Conservation (phyloP, 2,329 filamentous ascomycete genomes). For the Geoglossum cookeanum region DNA sequence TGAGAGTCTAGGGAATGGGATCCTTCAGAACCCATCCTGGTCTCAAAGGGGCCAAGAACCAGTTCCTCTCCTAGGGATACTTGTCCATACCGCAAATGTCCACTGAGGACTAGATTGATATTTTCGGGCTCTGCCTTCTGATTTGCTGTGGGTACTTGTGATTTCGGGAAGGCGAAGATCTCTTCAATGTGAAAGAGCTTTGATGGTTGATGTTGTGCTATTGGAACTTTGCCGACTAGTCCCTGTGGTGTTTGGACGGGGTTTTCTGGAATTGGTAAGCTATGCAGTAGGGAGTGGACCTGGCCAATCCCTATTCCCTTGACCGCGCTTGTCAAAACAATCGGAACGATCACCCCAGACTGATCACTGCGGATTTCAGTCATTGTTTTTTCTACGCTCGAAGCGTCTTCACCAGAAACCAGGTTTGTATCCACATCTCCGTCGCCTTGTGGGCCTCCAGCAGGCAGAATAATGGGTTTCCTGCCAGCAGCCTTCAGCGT, state of each 20-base stretch:
- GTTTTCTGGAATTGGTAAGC: constrained; percentile 44
- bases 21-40: background rate
- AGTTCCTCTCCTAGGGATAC: constrained; percentile 63
- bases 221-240: constrained; percentile 10
- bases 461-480: constrained; percentile 48
- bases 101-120: constrained; percentile 47
- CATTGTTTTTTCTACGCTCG: constrained; percentile 38
- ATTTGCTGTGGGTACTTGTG: constrained; percentile 12
- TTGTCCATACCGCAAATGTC: constrained; percentile 60
- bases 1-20: background rate
- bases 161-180: constrained; percentile 53
- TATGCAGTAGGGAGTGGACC: constrained; percentile 62
- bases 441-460: constrained; percentile 1
- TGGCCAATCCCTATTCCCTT: constrained; percentile 66
- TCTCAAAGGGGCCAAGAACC: constrained; percentile 53
- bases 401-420: constrained; percentile 36
- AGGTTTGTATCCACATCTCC: constrained; percentile 29
- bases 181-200: constrained; percentile 82
- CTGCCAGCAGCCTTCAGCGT: constrained; percentile 58
- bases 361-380: constrained; percentile 20
- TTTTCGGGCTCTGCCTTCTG: background rate
- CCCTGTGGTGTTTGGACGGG: constrained; percentile 9
- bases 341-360: constrained; percentile 45
- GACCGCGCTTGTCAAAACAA: constrained; percentile 72
- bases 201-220: constrained; percentile 29